These are phyloP conservation scores for Balakata baccata DNA, from an alignment of 345 rosid genomes.

Conservation along the genomic window DNA sequence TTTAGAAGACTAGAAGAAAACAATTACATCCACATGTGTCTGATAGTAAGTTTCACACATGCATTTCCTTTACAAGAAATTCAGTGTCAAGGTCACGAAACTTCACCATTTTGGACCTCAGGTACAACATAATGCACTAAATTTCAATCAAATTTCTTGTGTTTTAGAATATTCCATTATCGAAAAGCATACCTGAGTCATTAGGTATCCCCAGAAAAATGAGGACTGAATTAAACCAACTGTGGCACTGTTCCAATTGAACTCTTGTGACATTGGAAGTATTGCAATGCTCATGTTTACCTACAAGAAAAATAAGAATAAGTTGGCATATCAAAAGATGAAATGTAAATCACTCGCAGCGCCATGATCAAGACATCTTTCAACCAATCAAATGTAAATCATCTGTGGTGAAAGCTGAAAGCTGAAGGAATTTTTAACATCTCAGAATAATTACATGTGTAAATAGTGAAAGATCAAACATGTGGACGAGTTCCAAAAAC, in stretches of 20 bases:
- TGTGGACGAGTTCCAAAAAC: background rate
- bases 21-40: background rate
- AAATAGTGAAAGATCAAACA: background rate
- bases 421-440: background rate
- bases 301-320: slow-evolving; percentile 34
- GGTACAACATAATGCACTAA: background rate
- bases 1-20: background rate
- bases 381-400: background rate
- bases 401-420: background rate
- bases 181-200: slow-evolving; percentile 69
- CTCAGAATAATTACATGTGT: background rate
- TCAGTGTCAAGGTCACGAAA: background rate
- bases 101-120: background rate
- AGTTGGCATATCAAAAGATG: slow-evolving; percentile 15
- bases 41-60: background rate
- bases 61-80: background rate
- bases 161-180: background rate
- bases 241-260: slow-evolving; percentile 88
- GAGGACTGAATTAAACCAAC: slow-evolving; percentile 97
- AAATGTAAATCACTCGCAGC: background rate
- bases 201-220: slow-evolving; percentile 97
- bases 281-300: slow-evolving; percentile 99
- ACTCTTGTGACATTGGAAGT: slow-evolving; percentile 95
- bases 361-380: slow-evolving; percentile 2
- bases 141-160: too few relatives aligned